A percentile compares a stretch with the other conserved stretches of the same genome.
Conservation (phyloP, 345 rosid genomes). For the Eucalyptus grandis region DNA sequence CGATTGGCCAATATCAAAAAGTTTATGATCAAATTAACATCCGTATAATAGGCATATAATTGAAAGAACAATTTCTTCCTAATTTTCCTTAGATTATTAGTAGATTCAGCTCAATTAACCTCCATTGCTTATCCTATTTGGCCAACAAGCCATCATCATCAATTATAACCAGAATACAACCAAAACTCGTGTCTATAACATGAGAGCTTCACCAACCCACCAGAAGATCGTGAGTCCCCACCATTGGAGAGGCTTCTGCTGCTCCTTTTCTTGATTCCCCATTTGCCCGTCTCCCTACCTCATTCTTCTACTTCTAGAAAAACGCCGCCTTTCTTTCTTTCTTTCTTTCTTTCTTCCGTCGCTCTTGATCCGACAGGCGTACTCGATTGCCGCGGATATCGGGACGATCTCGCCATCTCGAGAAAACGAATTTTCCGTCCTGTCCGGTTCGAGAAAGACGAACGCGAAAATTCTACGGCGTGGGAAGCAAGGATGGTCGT, state of each 20-base stretch:
- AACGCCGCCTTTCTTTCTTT: background rate
- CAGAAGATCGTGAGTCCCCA: background rate
- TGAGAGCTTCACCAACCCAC: background rate
- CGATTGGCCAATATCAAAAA: rapidly evolving
- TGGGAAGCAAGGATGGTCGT: background rate
- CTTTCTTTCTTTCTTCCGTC: background rate
- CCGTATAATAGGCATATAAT: rapidly evolving
- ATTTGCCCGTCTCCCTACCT: background rate
- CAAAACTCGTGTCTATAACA: background rate
- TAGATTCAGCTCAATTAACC: background rate
- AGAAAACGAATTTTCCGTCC: background rate
- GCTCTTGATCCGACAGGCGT: background rate
- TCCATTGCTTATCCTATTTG: background rate
- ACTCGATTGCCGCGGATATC: background rate
- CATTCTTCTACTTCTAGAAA: background rate
- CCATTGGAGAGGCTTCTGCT: background rate
- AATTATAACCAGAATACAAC: background rate
- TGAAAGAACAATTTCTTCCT: background rate
- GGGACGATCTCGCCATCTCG: background rate
- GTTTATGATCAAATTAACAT: background rate
- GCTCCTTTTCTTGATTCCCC: background rate
- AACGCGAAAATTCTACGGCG: background rate
- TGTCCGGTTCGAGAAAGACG: background rate
- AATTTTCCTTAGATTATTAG: background rate
- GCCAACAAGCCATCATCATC: background rate